These are phyloP conservation scores for Suillus americanus DNA, from an alignment of 768 basidiomycete species.

Conservation along the genomic window DNA sequence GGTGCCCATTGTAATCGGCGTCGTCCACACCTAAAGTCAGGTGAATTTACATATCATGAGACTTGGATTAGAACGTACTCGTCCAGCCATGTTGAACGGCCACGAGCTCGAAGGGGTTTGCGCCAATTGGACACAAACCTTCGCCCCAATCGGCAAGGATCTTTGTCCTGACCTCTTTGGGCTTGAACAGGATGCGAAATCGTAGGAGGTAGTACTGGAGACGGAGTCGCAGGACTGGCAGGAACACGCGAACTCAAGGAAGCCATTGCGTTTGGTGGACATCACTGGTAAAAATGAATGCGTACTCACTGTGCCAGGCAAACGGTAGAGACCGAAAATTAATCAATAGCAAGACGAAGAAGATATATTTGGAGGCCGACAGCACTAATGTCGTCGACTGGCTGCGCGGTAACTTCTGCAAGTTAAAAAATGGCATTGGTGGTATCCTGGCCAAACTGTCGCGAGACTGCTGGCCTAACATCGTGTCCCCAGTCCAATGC, in stretches of 20 bases:
- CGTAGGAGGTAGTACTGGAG: conserved; percentile 33
- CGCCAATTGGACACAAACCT: conserved; percentile 50
- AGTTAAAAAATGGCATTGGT: not conserved
- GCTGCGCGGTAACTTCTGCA: not conserved
- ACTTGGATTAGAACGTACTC: conserved; percentile 36
- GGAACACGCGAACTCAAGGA: conserved; percentile 51
- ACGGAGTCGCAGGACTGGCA: conserved; percentile 40
- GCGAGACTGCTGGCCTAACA: not conserved
- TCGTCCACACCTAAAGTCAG: conserved; percentile 58
- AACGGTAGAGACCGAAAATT: conserved; percentile 64
- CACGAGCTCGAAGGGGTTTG: conserved; percentile 50
- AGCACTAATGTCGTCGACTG: not conserved
- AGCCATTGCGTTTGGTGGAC: not conserved
- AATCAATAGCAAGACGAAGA: conserved; percentile 50
- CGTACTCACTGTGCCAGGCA: conserved; percentile 64
- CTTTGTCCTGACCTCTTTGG: conserved; percentile 29
- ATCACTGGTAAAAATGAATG: not conserved
- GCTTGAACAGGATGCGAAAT: conserved; percentile 38
- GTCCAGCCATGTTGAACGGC: conserved; percentile 50
- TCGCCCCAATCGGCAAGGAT: conserved; percentile 47
- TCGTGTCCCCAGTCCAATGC: not conserved
- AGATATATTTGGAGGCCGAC: conserved; percentile 42
- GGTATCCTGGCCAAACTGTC: not conserved
- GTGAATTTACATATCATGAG: conserved; percentile 4
- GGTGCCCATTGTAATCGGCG: conserved; percentile 69